Evolutionary conservation across 2,329 filamentous ascomycete species (phyloP).

Genomic region (Fusarium proliferatum): DNA sequence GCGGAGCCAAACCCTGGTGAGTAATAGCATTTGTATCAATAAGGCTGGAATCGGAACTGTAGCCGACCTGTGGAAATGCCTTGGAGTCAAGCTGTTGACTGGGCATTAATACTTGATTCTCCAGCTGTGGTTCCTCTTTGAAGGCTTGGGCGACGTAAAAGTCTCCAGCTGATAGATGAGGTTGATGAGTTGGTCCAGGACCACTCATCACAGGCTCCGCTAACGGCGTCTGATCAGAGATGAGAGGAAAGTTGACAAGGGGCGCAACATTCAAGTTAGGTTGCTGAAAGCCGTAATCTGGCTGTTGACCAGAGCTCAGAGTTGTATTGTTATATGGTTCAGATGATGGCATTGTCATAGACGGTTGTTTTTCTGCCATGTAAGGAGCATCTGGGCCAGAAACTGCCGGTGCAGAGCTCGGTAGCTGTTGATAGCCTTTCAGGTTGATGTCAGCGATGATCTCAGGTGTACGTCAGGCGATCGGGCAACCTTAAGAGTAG

Average conservation of each 20-base stretch:
- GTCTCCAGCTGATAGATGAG: constrained; percentile 28
- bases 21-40: constrained; percentile 21
- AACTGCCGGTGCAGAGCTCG: constrained; percentile 38
- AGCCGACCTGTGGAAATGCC: constrained; percentile 35
- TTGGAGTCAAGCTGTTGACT: constrained; percentile 33
- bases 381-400: constrained; percentile 50
- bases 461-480: not conserved
- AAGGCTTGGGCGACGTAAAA: constrained; percentile 36
- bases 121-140: constrained; percentile 37
- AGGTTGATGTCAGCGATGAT: constrained; percentile 23
- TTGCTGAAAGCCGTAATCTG: constrained; percentile 31
- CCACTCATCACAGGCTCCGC: constrained; percentile 30
- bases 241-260: constrained; percentile 37
- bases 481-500: not conserved
- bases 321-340: constrained; percentile 30
- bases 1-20: constrained; percentile 26
- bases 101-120: constrained; percentile 26
- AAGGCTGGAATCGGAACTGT: constrained; percentile 29
- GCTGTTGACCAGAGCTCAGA: constrained; percentile 27
- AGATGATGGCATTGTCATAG: constrained; percentile 36
- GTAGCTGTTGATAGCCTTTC: constrained; percentile 52
- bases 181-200: constrained; percentile 23
- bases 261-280: constrained; percentile 31
- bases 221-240: constrained; percentile 34
- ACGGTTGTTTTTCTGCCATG: constrained; percentile 44